Base-by-base conservation (phyloP, 2,329 filamentous ascomycete genomes). In the Fusarium pseudonygamai region DNA sequence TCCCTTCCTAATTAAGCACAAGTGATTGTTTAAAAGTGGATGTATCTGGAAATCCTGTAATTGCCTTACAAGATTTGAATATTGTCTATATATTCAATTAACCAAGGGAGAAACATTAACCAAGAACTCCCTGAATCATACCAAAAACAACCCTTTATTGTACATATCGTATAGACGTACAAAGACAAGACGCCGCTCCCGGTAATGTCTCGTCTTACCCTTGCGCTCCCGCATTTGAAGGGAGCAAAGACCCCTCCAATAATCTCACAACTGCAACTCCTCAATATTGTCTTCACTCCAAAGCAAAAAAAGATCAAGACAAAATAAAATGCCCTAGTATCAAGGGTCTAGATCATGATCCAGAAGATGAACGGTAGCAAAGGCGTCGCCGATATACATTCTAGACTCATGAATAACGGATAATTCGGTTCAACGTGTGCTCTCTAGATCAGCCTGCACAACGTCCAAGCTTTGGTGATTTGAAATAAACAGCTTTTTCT, bases 201-300 rank as follows among this genome's bases (percentile, higher is more conserved):
- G 55, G 16, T 20, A 55, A 53, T 72, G 70, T 72, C 70, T 72
- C 37, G 46, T 52, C 60, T 52, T 37, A 40, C 69, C 52, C 69
- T 69, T 52, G 40, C 64, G 42, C 66, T 66, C 36, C 60, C 56
- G 60, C 53, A 40, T 28, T 10, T 65, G 37, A 45, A 70, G 53
- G 53, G 47, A 24, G 60, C 66, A 45, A 49, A 62, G 32, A 30
- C 42, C n/a, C 65, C 57, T 49, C 64, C 28, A 45, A 60, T 65
- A 43, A 59, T 69, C 47, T 60, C 36, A 53, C 45, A 52, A 53
- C 34, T 37, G 36, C 45, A 59, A 40, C 52, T 37, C 36, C 13
- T 47, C 30, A 37, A 47, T 20, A 26, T 12, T 43, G 32, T 47
- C 43, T 47, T 32, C 37, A 39, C 22, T 43, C 42, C 30, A 28